phyloP scores from a whole-genome alignment of 495 filamentous ascomycete genomes.

The Pyronema omphalodes region DNA sequence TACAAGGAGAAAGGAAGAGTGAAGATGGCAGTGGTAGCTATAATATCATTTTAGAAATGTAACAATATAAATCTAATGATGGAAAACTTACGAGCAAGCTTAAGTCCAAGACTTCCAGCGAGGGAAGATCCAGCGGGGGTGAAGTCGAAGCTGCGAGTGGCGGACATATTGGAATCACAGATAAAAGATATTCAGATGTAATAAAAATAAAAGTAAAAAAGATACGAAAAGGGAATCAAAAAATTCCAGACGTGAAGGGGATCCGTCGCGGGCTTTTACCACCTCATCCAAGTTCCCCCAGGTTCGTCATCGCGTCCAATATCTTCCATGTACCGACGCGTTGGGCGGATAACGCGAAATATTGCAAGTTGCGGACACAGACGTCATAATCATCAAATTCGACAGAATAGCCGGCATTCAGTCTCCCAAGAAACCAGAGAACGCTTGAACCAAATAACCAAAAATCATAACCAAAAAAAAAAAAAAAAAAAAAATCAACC shows the following conservation, averaged over 20 bases:
- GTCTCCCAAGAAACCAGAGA: too few relatives aligned
- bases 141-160: not conserved
- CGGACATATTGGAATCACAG: not conserved
- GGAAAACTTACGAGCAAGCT: not conserved
- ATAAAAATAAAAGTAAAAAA: not conserved
- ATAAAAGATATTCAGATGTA: not conserved
- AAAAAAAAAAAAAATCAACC: not conserved
- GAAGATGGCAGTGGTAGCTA: slow-evolving; percentile 25
- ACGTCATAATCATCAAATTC: too few relatives aligned
- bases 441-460: too few relatives aligned
- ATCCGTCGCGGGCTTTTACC: not conserved
- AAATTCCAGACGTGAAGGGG: not conserved
- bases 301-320: not conserved
- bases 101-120: not conserved
- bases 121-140: not conserved
- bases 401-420: too few relatives aligned
- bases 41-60: not conserved
- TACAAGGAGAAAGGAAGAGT: slow-evolving; percentile 10
- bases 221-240: not conserved
- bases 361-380: too few relatives aligned
- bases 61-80: not conserved
- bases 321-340: too few relatives aligned
- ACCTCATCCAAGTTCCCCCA: not conserved
- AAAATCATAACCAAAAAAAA: not conserved
- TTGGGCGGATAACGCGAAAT: too few relatives aligned